Base-by-base conservation (phyloP, 768 basidiomycete genomes). In the Termitomyces sp. region DNA sequence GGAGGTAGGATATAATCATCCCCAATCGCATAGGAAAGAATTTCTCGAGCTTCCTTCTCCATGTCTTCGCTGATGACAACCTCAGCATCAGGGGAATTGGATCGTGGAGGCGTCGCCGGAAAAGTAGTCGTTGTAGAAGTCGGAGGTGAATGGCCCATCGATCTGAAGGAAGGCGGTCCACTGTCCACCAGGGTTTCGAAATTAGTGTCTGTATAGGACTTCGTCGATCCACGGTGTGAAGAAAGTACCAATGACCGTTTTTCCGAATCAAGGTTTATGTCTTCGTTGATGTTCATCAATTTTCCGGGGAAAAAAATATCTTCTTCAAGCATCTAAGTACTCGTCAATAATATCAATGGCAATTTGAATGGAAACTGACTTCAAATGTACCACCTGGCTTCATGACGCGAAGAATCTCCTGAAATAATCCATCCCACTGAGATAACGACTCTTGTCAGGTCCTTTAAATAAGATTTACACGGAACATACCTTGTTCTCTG, bases 361-460 rank as follows among this genome's bases (percentile, higher is more conserved):
- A 58, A 54, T 36, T 36, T 33, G 37, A 54, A 47, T 20, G 42
- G 8, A 49, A 22, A 66, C 71, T 45, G 63, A 85, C 87, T 74
- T 90, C 87, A 57, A 91, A 80, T 6, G 85, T 82, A n/a, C 77
- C 88, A 39, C 88, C 87, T 12, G 87, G 81, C 68, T 86, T 89
- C 82, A 91, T 82, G 1, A 91, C 84, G 20, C 89, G 80, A 15
- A 75, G 71, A 20, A 89, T 80, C 68, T 90, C 89, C 68, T 89
- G 87, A 31, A 90, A 77, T 31, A 91, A 69, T 0, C 66, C 55
- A 63, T 88, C 86, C 89, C 88, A 91, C 86, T 87, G 55, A 47
- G 33, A 34, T 54, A 41, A 46, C 24, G 44, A 53, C 15, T 27
- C 41, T 44, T 12, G 22, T 36, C 49, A 24, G 50, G 12, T 46